Evolutionary conservation across 768 basidiomycete species (phyloP).

Genomic region (Psilocybe sp.): DNA sequence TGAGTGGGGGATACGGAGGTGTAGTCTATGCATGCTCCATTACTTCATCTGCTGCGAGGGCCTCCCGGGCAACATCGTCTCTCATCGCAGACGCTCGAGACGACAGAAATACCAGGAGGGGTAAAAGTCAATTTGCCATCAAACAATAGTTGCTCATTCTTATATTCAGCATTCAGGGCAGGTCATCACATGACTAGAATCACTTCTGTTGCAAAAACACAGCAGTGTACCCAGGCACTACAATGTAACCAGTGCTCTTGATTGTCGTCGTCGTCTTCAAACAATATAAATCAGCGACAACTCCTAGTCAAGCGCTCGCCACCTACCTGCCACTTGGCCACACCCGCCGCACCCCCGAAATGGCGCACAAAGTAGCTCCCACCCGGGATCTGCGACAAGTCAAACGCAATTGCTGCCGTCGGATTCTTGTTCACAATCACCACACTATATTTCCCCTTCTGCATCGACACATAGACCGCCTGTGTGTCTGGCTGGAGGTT

Average conservation of each 20-base stretch:
- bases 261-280: constrained; percentile 29
- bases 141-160: constrained; percentile 1
- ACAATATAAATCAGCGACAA: background rate
- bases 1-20: constrained; percentile 86
- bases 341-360: constrained; percentile 50
- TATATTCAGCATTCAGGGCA: constrained; percentile 17
- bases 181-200: constrained; percentile 1
- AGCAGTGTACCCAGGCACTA: constrained; percentile 34
- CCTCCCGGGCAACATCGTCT: constrained; percentile 46
- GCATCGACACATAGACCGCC: constrained; percentile 45
- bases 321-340: constrained; percentile 54
- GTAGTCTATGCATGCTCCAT: constrained; percentile 86
- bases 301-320: background rate
- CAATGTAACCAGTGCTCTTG: constrained; percentile 27
- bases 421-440: constrained; percentile 55
- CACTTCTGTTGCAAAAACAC: constrained; percentile 30
- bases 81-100: constrained; percentile 33
- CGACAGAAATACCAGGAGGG: constrained; percentile 43
- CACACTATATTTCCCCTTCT: constrained; percentile 36
- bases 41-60: constrained; percentile 89
- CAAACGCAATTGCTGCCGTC: constrained; percentile 33
- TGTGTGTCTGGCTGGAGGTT: constrained; percentile 36
- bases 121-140: constrained; percentile 19
- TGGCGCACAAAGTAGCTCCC: constrained; percentile 53
- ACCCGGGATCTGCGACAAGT: constrained; percentile 41